Percentiles rank a stretch among this genome's conserved stretches.
phyloP scores from a whole-genome alignment of 768 basidiomycete species.

The Pleurotus djamor region DNA sequence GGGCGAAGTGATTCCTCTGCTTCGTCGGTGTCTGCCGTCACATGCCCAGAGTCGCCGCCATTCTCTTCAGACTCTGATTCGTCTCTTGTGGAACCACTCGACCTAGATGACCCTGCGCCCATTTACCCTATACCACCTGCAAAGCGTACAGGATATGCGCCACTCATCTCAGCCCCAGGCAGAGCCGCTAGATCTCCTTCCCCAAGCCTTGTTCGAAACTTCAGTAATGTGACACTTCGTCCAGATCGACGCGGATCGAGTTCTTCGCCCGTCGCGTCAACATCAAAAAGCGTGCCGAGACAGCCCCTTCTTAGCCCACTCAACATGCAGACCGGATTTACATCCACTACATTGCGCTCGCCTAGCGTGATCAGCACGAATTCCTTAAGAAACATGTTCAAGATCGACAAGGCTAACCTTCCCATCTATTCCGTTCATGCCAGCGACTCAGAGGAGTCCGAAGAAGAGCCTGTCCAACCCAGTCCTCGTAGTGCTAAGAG shows the following conservation, averaged over 20 bases:
- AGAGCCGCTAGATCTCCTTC: not conserved
- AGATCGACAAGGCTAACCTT: not conserved
- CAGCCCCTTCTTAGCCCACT: not conserved
- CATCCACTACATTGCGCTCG: not conserved
- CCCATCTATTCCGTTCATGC: not conserved
- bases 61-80: not conserved
- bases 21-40: not conserved
- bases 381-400: not conserved
- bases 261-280: not conserved
- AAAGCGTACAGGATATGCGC: not conserved
- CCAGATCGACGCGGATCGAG: not conserved
- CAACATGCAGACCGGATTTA: not conserved
- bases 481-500: not conserved
- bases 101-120: not conserved
- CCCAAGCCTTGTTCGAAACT: not conserved
- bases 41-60: conserved; percentile 1
- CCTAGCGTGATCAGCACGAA: not conserved
- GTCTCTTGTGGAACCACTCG: not conserved
- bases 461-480: not conserved
- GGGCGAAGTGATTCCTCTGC: not conserved
- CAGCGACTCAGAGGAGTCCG: not conserved
- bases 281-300: not conserved
- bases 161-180: not conserved
- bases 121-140: not conserved
- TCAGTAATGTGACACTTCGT: not conserved